These are phyloP conservation scores for Aegilops bicornis DNA, from an alignment of 176 grass and related monocot species.

Conservation along the genomic window DNA sequence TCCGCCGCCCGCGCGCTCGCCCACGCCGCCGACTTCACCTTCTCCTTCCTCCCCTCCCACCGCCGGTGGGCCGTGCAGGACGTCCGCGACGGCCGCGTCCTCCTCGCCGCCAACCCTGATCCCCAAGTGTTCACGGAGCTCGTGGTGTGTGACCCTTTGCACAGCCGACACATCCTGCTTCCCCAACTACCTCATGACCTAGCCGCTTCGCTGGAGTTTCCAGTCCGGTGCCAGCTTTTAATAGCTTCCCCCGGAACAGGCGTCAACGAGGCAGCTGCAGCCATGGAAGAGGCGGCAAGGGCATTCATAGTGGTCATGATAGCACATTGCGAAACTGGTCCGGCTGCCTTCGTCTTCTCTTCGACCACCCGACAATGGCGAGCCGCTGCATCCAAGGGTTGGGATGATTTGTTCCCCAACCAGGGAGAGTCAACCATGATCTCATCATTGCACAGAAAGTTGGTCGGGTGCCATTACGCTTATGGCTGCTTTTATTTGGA, in stretches of 20 bases:
- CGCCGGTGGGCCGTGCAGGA: constrained; percentile 21
- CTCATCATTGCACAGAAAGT: background rate
- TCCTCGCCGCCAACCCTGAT: background rate
- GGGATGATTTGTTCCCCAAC: background rate
- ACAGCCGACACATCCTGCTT: background rate
- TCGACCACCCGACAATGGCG: constrained; percentile 11
- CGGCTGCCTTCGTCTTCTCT: constrained; percentile 14
- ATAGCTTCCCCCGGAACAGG: background rate
- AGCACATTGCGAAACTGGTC: constrained; percentile 1
- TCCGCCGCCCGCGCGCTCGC: background rate
- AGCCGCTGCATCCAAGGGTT: background rate
- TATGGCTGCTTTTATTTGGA: constrained; percentile 25
- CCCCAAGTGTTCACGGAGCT: background rate
- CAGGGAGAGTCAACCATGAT: background rate
- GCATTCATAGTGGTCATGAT: constrained; percentile 26
- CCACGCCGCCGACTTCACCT: constrained; percentile 16
- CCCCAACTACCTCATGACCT: constrained; percentile 5
- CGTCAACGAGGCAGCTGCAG: background rate
- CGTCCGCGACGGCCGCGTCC: constrained; percentile 27
- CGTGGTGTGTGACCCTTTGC: constrained; percentile 26
- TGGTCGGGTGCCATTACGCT: background rate
- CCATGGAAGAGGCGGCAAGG: background rate
- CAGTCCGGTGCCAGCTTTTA: constrained; percentile 6
- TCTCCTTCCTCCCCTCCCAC: constrained; percentile 28
- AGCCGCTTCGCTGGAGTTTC: background rate